phyloP scores from a whole-genome alignment of 140 eudicot species.

The Flaveria floridana region DNA sequence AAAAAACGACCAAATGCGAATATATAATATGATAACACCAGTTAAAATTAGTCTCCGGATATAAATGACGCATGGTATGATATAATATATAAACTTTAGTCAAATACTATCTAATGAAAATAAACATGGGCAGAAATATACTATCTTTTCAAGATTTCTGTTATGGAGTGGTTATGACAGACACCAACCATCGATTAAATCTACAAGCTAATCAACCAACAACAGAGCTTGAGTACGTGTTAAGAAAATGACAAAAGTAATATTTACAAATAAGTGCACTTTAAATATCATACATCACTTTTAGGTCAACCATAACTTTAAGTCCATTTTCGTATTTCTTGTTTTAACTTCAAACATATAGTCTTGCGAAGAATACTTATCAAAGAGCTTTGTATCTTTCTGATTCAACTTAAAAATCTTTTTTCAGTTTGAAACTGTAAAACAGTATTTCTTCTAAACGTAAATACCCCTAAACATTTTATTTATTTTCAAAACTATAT shows the following conservation, averaged over 20 bases:
- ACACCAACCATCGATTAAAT: slow-evolving; percentile 32
- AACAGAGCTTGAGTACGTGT: slow-evolving; percentile 4
- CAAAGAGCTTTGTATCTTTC: no score
- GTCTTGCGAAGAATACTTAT: no score
- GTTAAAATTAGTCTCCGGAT: no score
- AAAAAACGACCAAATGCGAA: no score
- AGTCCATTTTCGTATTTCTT: not conserved
- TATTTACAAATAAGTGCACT: not conserved
- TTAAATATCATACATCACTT: not conserved
- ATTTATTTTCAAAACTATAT: no score
- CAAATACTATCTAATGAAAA: not conserved
- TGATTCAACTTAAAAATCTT: no score
- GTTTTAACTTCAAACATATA: not conserved
- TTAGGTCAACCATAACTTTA: slow-evolving; percentile 18
- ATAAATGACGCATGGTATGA: no score
- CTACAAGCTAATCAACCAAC: not conserved
- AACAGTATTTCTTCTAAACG: no score
- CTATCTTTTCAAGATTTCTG: not conserved
- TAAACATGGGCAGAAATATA: not conserved
- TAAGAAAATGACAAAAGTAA: slow-evolving; percentile 1
- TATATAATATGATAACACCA: no score
- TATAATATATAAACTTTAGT: not conserved
- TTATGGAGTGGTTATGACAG: slow-evolving; percentile 32
- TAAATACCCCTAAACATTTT: no score
- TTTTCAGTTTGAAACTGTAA: no score